Evolutionary conservation across 78 protist genomes (phyloP), one percentile per base, ranked within the genome.

Genomic region (Pigoraptor vietnamica): DNA sequence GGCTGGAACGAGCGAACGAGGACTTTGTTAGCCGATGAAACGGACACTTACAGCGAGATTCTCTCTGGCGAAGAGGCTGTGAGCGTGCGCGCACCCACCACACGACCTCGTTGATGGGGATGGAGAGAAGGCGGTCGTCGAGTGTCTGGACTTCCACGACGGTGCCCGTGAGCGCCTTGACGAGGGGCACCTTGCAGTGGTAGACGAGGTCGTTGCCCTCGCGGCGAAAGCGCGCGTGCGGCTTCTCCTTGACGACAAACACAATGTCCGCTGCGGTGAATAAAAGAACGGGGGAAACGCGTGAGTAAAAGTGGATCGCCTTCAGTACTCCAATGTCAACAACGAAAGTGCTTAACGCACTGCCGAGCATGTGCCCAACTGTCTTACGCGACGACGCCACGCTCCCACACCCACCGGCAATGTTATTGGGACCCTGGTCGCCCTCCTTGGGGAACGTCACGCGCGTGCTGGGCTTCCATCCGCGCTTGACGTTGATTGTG

Each of bases 401-500:
- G 91, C 37, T 48, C 91, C 23, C 2, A 2, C 48, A 1, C 83
- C 6, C 67, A 87, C 40, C 35, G 23, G 87, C 37, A 19, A 37
- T n/a, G 87, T 25, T n/a, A 24, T 91, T 93, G 24, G 29, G 33
- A 29, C 79, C 32, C 33, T 89, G 91, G 81, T 93, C 93, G n/a
- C 97, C 97, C 40, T 93, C 94, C 23, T 91, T 89, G 21, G 89
- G 83, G 37, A 87, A 95, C 1, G 94, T 90, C 32, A 95, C 1
- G 90, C 90, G 94, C 10, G 95, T 92, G 23, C 95, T 95, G 33
- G 32, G 79, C 90, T 92, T 90, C 96, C 93, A 93, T 0, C 97
- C 97, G 0, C 90, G 92, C 91, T 91, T 88, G 48, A 95, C 55
- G 48, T 89, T 10, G 90, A 95, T 37, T 25, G 82, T 86, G 33